These are phyloP conservation scores for Gentiana dahurica DNA, from an alignment of 257 asterid species.

Conservation along the genomic window DNA sequence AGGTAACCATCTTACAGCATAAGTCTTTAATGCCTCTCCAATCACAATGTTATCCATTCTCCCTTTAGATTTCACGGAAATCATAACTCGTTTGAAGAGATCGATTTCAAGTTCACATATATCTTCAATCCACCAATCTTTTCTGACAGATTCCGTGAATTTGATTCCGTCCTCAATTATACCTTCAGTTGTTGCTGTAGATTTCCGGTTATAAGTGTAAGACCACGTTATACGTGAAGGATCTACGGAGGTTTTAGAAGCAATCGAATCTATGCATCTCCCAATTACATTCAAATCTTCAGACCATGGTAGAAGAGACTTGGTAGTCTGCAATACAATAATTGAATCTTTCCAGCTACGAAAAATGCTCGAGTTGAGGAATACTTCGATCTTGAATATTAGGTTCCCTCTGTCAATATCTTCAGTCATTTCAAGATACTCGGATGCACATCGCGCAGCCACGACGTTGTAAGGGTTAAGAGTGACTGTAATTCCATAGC, in stretches of 20 bases:
- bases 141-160: slow-evolving; percentile 44
- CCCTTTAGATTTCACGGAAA: slow-evolving; percentile 68
- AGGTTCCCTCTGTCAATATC: slow-evolving; percentile 78
- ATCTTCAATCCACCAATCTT: slow-evolving; percentile 95
- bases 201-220: slow-evolving; percentile 59
- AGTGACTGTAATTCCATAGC: slow-evolving; percentile 80
- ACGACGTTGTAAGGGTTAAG: slow-evolving; percentile 82
- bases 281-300: slow-evolving; percentile 66
- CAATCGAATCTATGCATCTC: slow-evolving; percentile 73
- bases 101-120: slow-evolving; percentile 76
- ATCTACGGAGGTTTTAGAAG: slow-evolving; percentile 80
- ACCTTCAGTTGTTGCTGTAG: slow-evolving; percentile 29
- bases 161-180: slow-evolving; percentile 29
- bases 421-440: slow-evolving; percentile 87
- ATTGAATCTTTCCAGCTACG: slow-evolving; percentile 93
- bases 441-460: slow-evolving; percentile 82
- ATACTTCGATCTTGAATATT: slow-evolving; percentile 64
- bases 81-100: slow-evolving; percentile 68
- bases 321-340: slow-evolving; percentile 68
- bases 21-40: slow-evolving; percentile 72
- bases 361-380: slow-evolving; percentile 69
- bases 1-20: slow-evolving; percentile 79
- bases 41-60: slow-evolving; percentile 61
- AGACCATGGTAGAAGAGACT: slow-evolving; percentile 71
- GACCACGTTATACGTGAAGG: slow-evolving; percentile 79